Percentiles rank a stretch among this genome's conserved stretches.
Conservation (phyloP, 2,329 filamentous ascomycete species). For the Monosporascus sp. region DNA sequence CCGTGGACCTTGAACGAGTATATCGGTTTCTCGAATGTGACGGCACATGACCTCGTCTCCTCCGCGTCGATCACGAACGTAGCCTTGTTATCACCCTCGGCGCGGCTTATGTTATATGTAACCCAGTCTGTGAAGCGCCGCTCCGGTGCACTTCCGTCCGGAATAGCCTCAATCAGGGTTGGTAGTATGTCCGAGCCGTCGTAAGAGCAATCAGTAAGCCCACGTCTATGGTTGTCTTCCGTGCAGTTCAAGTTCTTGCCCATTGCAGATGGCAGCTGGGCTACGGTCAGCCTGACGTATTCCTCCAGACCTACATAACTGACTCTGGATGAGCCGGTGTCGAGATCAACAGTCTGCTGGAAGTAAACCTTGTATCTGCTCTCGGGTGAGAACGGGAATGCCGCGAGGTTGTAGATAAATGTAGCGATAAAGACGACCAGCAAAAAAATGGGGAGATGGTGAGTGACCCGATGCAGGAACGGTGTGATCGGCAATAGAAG, state of each 20-base stretch:
- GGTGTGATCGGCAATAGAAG: conserved; percentile 73
- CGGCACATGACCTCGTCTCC: conserved; percentile 73
- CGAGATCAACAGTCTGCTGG: conserved; percentile 73
- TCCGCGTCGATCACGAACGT: conserved; percentile 62
- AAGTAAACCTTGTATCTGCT: conserved; percentile 86
- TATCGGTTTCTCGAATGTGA: conserved; percentile 67
- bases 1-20: conserved; percentile 59
- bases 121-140: conserved; percentile 55
- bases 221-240: conserved; percentile 36
- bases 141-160: conserved; percentile 35
- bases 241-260: conserved; percentile 55
- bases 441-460: conserved; percentile 74
- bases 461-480: conserved; percentile 80
- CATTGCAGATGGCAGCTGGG: conserved; percentile 63
- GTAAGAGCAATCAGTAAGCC: conserved; percentile 65
- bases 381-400: conserved; percentile 80
- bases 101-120: conserved; percentile 52
- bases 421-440: conserved; percentile 69
- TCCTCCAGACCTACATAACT: conserved; percentile 63
- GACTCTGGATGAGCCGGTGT: conserved; percentile 64
- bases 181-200: conserved; percentile 56
- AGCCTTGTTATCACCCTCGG: conserved; percentile 41
- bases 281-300: conserved; percentile 63
- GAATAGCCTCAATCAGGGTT: conserved; percentile 48
- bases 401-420: conserved; percentile 76